Conservation (phyloP, 2,329 filamentous ascomycete species). For the Alternaria rosae region DNA sequence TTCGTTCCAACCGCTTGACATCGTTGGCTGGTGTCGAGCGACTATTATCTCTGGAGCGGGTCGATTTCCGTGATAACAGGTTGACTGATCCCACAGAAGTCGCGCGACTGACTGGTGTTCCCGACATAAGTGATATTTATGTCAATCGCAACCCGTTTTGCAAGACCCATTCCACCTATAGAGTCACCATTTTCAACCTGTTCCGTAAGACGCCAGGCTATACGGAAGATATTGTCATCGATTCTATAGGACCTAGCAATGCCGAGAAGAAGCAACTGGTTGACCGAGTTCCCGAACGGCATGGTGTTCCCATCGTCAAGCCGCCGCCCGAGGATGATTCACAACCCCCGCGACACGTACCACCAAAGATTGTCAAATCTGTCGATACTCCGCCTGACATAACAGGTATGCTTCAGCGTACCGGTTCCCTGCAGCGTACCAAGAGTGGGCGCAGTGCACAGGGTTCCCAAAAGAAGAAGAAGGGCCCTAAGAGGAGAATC, state of each 20-base stretch:
- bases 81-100: conserved; percentile 91
- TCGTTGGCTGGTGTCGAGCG: conserved; percentile 91
- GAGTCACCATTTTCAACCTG: conserved; percentile 92
- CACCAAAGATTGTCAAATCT: conserved; percentile 63
- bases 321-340: conserved; percentile 67
- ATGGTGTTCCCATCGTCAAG: conserved; percentile 79
- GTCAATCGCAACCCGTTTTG: conserved; percentile 92
- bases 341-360: conserved; percentile 62
- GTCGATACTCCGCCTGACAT: conserved; percentile 29
- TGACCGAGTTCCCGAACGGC: conserved; percentile 78
- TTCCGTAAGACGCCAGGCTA: conserved; percentile 91
- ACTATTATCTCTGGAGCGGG: conserved; percentile 83
- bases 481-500: conserved; percentile 63
- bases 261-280: conserved; percentile 84
- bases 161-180: conserved; percentile 83
- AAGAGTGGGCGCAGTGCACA: conserved; percentile 43
- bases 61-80: conserved; percentile 90
- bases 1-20: conserved; percentile 84
- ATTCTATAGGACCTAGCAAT: conserved; percentile 82
- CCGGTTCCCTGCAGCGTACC: conserved; percentile 43
- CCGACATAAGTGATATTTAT: conserved; percentile 91
- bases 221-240: conserved; percentile 87
- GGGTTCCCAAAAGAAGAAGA: conserved; percentile 66
- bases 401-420: conserved; percentile 30
- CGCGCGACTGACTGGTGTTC: conserved; percentile 86